A percentile compares a stretch with the other conserved stretches of the same genome.
Conservation (phyloP, 2,329 filamentous ascomycete species). For the Botrytis tulipae region DNA sequence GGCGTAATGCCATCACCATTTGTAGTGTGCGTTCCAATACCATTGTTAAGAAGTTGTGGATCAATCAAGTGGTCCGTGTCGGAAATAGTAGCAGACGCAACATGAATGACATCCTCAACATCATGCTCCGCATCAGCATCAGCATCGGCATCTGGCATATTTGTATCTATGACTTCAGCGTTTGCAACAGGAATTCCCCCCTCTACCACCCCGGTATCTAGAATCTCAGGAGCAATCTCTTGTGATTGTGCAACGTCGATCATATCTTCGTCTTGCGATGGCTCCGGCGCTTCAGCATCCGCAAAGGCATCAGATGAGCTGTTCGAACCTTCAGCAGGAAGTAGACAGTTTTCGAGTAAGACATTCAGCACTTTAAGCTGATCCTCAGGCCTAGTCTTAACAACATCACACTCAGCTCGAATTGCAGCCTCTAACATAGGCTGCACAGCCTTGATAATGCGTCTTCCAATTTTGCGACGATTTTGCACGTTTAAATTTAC, state of each 20-base stretch:
- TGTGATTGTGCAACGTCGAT: slow-evolving; percentile 2
- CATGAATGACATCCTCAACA: slow-evolving; percentile 22
- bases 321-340: slow-evolving; percentile 18
- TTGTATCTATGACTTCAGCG: slow-evolving; percentile 38
- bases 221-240: slow-evolving; percentile 1
- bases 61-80: slow-evolving; percentile 34
- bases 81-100: slow-evolving; percentile 15
- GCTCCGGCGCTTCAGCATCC: slow-evolving; percentile 42
- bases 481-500: slow-evolving; percentile 68
- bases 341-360: slow-evolving; percentile 66
- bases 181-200: slow-evolving; percentile 25
- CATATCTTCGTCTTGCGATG: slow-evolving; percentile 44
- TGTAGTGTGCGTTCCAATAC: slow-evolving; percentile 31
- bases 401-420: slow-evolving; percentile 78
- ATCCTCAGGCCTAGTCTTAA: slow-evolving; percentile 65
- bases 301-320: slow-evolving; percentile 11
- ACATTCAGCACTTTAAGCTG: slow-evolving; percentile 72
- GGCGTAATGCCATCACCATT: slow-evolving; percentile 40
- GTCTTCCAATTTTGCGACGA: slow-evolving; percentile 79
- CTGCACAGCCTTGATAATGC: slow-evolving; percentile 82
- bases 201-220: background rate
- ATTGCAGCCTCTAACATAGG: slow-evolving; percentile 73
- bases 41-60: slow-evolving; percentile 11
- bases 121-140: slow-evolving; percentile 31
- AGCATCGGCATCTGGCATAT: slow-evolving; percentile 41